These are phyloP conservation scores for Venturiaceae sp. DNA, from an alignment of 2,329 filamentous ascomycete species.

Conservation along the genomic window DNA sequence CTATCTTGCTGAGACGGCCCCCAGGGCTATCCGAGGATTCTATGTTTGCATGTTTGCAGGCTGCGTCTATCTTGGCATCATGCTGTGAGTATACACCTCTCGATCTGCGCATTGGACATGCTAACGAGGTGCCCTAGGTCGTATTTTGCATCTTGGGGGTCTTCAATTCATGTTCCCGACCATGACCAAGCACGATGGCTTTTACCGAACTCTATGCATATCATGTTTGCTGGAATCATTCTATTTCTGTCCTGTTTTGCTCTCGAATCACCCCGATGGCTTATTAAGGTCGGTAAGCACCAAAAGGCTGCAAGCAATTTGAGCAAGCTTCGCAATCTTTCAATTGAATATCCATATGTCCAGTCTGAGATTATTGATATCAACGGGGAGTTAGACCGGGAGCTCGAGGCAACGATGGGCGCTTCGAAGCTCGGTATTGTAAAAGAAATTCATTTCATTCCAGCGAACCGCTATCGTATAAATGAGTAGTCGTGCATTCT, in stretches of 20 bases:
- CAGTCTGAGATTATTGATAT: conserved; percentile 54
- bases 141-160: conserved; percentile 58
- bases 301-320: conserved; percentile 43
- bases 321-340: conserved; percentile 50
- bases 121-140: conserved; percentile 25
- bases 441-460: conserved; percentile 58
- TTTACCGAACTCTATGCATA: conserved; percentile 63
- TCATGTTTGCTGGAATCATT: conserved; percentile 69
- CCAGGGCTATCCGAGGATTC: conserved; percentile 59
- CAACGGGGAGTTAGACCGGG: conserved; percentile 55
- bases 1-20: conserved; percentile 64
- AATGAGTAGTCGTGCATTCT: conserved; percentile 24
- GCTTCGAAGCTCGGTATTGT: conserved; percentile 54
- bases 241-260: conserved; percentile 60
- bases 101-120: background rate
- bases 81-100: conserved; percentile 34
- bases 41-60: conserved; percentile 64
- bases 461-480: conserved; percentile 63
- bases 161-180: conserved; percentile 40
- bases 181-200: conserved; percentile 40
- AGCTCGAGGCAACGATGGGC: conserved; percentile 61
- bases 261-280: conserved; percentile 50
- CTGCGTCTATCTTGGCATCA: conserved; percentile 67
- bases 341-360: conserved; percentile 49
- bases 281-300: conserved; percentile 35